A percentile compares a stretch with the other conserved stretches of the same genome.
These are phyloP conservation scores for Zostera marina DNA, from an alignment of 116 monocot genomes.

Conservation along the genomic window DNA sequence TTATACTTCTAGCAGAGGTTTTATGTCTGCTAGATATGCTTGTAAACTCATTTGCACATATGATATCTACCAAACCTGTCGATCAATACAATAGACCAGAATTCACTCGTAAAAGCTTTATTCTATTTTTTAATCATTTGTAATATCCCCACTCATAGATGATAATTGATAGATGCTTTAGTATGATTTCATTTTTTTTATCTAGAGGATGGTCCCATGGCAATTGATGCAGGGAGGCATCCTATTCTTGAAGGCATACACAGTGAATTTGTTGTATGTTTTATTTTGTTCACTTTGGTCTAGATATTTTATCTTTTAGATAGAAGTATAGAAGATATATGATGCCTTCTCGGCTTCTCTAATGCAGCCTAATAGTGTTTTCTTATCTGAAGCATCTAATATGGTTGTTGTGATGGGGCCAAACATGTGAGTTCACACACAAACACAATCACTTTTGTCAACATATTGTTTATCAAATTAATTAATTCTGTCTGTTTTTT, in stretches of 20 bases:
- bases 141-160: background rate
- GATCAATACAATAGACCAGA: slow-evolving; percentile 85
- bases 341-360: background rate
- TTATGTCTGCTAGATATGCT: slow-evolving; percentile 92
- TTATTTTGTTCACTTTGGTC: background rate
- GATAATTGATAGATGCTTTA: too few relatives aligned
- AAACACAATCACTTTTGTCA: too few relatives aligned
- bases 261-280: slow-evolving; percentile 74
- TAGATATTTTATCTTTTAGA: slow-evolving; percentile 1
- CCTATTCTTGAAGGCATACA: slow-evolving; percentile 82
- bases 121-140: background rate
- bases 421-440: slow-evolving; percentile 58
- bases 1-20: slow-evolving; percentile 86
- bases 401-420: slow-evolving; percentile 91
- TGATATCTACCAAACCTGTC: slow-evolving; percentile 78
- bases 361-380: slow-evolving; percentile 93
- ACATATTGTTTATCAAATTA: background rate
- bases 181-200: background rate
- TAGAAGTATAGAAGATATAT: background rate
- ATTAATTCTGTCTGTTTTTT: slow-evolving; percentile 9
- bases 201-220: slow-evolving; percentile 70
- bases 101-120: slow-evolving; percentile 55
- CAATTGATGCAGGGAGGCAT: slow-evolving; percentile 93
- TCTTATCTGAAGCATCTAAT: slow-evolving; percentile 97
- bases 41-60: slow-evolving; percentile 98